Conservation (phyloP, 805 yeast genomes). For the Yarrowia deformans region DNA sequence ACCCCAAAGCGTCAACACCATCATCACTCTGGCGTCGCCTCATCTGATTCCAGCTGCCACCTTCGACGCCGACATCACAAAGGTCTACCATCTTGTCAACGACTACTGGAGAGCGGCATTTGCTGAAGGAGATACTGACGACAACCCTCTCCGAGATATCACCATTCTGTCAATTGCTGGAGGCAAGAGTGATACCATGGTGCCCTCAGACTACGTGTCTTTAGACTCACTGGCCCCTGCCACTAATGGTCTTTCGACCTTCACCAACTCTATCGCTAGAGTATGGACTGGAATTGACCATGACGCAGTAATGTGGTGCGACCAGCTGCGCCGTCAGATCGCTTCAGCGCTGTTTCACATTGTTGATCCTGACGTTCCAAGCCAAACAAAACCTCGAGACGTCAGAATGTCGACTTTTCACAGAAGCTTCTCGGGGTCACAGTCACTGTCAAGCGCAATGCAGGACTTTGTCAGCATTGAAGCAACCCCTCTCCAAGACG, state of each 20-base stretch:
- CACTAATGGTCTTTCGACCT: conserved; percentile 79
- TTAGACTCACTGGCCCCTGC: conserved; percentile 74
- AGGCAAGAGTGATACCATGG: conserved; percentile 74
- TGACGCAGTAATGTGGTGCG: conserved; percentile 96
- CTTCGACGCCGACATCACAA: conserved; percentile 85
- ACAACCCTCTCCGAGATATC: conserved; percentile 60
- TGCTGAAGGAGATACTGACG: conserved; percentile 52
- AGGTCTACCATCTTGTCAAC: conserved; percentile 75
- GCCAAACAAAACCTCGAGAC: conserved; percentile 58
- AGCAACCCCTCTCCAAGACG: conserved; percentile 40
- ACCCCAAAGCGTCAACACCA: conserved; percentile 77
- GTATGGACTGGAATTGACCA: conserved; percentile 97
- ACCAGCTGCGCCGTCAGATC: conserved; percentile 73
- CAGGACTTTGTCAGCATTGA: conserved; percentile 32
- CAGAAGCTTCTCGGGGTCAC: conserved; percentile 51
- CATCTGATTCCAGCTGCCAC: conserved; percentile 93
- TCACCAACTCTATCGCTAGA: conserved; percentile 82
- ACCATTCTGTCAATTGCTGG: conserved; percentile 88
- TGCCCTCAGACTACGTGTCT: conserved; percentile 91
- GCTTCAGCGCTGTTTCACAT: conserved; percentile 67
- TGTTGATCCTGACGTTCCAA: conserved; percentile 57
- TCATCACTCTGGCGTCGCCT: conserved; percentile 87
- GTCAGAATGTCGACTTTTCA: conserved; percentile 68
- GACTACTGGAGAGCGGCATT: conserved; percentile 79
- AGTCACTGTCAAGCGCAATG: conserved; percentile 42